These are phyloP conservation scores for Phialocephala subalpina DNA, from an alignment of 2,329 filamentous ascomycete species.

Conservation along the genomic window DNA sequence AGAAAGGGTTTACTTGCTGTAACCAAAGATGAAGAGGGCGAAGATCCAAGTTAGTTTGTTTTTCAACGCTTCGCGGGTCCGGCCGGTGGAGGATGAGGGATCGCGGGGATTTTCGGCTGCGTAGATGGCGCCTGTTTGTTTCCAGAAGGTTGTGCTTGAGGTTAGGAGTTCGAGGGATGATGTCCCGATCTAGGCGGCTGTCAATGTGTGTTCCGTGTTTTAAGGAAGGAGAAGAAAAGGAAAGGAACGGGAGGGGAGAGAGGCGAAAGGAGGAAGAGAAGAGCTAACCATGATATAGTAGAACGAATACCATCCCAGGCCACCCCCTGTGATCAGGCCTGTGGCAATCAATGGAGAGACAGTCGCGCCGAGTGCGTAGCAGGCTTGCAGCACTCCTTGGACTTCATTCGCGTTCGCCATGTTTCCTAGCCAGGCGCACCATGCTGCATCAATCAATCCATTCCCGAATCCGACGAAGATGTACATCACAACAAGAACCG, in stretches of 20 bases:
- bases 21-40: slow-evolving; percentile 77
- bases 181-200: slow-evolving; percentile 50
- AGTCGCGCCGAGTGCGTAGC: slow-evolving; percentile 76
- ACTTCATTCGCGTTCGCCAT: slow-evolving; percentile 75
- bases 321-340: slow-evolving; percentile 70
- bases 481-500: slow-evolving; percentile 70
- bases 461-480: slow-evolving; percentile 75
- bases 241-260: too few species aligned
- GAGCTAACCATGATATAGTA: slow-evolving; percentile 77
- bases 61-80: slow-evolving; percentile 46
- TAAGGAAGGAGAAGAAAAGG: background rate
- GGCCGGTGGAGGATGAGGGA: slow-evolving; percentile 29
- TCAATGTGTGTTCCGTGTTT: background rate
- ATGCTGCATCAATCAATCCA: slow-evolving; percentile 69
- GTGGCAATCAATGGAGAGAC: slow-evolving; percentile 76
- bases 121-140: slow-evolving; percentile 64
- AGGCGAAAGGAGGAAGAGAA: background rate
- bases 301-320: slow-evolving; percentile 74
- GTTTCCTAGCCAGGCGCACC: slow-evolving; percentile 70
- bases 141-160: slow-evolving; percentile 67
- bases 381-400: slow-evolving; percentile 75
- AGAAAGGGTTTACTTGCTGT: too few species aligned
- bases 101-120: slow-evolving; percentile 60
- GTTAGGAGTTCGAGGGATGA: slow-evolving; percentile 63
- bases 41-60: slow-evolving; percentile 74